These are phyloP conservation scores for Trypanosoma theileri DNA, from an alignment of 208 protist genomes.

Conservation along the genomic window DNA sequence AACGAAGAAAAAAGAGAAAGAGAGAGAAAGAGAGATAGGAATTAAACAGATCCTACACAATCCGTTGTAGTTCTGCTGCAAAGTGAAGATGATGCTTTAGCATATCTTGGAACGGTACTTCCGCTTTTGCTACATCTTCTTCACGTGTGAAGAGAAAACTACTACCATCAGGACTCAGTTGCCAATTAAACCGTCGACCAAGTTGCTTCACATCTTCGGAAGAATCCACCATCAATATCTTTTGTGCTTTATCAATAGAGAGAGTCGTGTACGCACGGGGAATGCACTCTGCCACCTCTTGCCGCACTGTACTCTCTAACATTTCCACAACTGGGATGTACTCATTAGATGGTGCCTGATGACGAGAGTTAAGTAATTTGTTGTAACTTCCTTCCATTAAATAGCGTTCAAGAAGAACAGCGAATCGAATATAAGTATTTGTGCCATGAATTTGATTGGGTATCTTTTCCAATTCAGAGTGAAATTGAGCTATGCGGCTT, in stretches of 20 bases:
- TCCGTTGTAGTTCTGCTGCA: constrained; percentile 78
- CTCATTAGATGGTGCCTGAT: constrained; percentile 87
- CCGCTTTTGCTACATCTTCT: constrained; percentile 67
- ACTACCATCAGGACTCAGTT: constrained; percentile 41
- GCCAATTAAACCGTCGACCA: constrained; percentile 59
- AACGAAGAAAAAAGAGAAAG: constrained; percentile 3
- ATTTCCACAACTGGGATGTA: constrained; percentile 90
- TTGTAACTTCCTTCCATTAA: constrained; percentile 94
- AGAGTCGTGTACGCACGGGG: constrained; percentile 82
- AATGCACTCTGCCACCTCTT: constrained; percentile 90
- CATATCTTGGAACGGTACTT: constrained; percentile 84
- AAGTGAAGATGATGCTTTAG: constrained; percentile 77
- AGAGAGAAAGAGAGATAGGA: constrained; percentile 7
- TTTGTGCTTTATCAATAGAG: constrained; percentile 72
- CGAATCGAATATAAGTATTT: constrained; percentile 85
- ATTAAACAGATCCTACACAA: constrained; percentile 53
- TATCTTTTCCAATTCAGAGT: constrained; percentile 93
- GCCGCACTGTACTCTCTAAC: constrained; percentile 86
- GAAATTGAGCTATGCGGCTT: constrained; percentile 90
- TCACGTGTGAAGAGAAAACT: constrained; percentile 78
- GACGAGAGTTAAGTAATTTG: constrained; percentile 84
- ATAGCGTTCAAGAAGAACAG: constrained; percentile 87
- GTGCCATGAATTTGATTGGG: constrained; percentile 62
- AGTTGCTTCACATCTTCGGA: constrained; percentile 69
- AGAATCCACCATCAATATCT: constrained; percentile 85